A percentile compares a stretch with the other conserved stretches of the same genome.
phyloP scores from a whole-genome alignment of 2,329 filamentous ascomycete species.

The Botrytis byssoidea region DNA sequence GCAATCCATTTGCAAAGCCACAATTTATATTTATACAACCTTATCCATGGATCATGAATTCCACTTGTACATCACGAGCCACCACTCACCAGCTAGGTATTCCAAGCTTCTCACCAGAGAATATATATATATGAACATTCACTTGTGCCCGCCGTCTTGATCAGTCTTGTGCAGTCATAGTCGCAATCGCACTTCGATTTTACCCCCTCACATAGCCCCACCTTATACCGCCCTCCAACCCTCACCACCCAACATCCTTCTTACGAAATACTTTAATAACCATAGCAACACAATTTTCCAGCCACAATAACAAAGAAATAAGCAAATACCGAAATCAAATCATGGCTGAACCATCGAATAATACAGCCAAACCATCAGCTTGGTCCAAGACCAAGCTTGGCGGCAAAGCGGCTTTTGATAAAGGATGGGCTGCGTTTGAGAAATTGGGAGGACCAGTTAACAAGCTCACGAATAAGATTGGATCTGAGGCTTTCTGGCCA shows the following conservation, averaged over 20 bases:
- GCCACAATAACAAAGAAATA: neutral
- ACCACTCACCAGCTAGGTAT: neutral
- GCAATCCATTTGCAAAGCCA: slow-evolving; percentile 13
- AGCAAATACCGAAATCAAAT: neutral
- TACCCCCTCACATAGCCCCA: neutral
- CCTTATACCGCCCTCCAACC: neutral
- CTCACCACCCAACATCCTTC: neutral
- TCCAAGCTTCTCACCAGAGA: too few relatives aligned
- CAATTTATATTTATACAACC: neutral
- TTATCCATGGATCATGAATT: too few relatives aligned
- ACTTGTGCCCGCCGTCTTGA: neutral
- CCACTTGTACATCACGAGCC: neutral
- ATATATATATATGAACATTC: neutral
- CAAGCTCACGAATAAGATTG: slow-evolving; percentile 75
- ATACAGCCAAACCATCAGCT: slow-evolving; percentile 1
- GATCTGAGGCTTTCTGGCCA: slow-evolving; percentile 81
- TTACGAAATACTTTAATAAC: neutral
- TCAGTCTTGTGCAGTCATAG: neutral
- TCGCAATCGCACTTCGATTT: neutral
- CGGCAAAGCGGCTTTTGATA: slow-evolving; percentile 22
- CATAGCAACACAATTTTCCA: neutral
- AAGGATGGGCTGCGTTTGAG: slow-evolving; percentile 23
- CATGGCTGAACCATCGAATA: slow-evolving; percentile 2
- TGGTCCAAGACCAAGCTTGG: slow-evolving; percentile 21
- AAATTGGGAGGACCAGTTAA: slow-evolving; percentile 68